Evolutionary conservation across 1,139 yeast species (phyloP).

Genomic region (Saccharomyces hybrid): DNA sequence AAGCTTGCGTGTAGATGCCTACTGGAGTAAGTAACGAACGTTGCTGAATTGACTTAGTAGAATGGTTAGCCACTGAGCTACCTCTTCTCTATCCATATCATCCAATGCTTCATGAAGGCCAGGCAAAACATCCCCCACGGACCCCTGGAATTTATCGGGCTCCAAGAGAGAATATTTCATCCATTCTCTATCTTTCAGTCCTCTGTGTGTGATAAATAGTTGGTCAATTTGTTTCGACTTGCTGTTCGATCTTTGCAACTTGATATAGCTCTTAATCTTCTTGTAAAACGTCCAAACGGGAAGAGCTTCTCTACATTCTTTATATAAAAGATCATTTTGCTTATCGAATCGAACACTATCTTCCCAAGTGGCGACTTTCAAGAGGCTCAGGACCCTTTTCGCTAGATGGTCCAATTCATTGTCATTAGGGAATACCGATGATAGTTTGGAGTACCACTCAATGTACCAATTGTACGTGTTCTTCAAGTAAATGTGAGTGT

Average conservation of each 20-base stretch:
- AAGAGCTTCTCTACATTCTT: constrained; percentile 47
- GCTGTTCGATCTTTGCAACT: constrained; percentile 47
- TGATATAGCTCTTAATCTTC: constrained; percentile 52
- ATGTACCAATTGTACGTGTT: constrained; percentile 17
- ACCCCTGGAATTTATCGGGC: constrained; percentile 33
- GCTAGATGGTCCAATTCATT: constrained; percentile 11
- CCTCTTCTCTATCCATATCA: constrained; percentile 28
- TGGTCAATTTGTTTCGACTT: constrained; percentile 48
- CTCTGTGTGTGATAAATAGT: constrained; percentile 30
- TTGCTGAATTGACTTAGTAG: constrained; percentile 21
- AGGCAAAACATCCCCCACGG: constrained; percentile 33
- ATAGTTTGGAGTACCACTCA: constrained; percentile 8
- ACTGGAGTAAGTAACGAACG: constrained; percentile 12
- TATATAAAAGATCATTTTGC: constrained; percentile 33
- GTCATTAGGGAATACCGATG: constrained; percentile 17
- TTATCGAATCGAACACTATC: constrained; percentile 22
- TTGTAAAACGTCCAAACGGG: constrained; percentile 62
- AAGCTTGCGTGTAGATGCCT: neutral
- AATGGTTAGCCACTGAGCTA: constrained; percentile 26
- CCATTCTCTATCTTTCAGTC: constrained; percentile 35
- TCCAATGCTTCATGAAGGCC: constrained; percentile 36
- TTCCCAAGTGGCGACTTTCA: constrained; percentile 10
- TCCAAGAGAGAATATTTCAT: constrained; percentile 40
- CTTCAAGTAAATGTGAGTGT: constrained; percentile 33
- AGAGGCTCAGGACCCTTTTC: constrained; percentile 8